Evolutionary conservation across 129 eudicot species (phyloP), one percentile per base, ranked within the genome.

Genomic region (Centaurea solstitialis): DNA sequence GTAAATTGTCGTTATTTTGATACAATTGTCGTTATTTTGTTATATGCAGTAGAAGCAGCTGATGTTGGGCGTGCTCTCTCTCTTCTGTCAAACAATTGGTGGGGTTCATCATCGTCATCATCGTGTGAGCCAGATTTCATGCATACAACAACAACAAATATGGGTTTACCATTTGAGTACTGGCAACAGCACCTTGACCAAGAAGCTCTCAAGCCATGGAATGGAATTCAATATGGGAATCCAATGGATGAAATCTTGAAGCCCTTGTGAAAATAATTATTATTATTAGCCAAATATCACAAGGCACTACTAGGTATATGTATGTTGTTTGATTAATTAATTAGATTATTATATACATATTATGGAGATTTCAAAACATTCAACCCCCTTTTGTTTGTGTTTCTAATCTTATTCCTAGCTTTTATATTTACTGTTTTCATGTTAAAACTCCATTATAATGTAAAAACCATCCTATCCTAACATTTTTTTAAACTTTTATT

Each of bases 61-160:
- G 97, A 90, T 67, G 82, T 85, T 86, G 86, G 81, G 21, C 88
- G 93, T 95, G 99, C 97, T 94, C 99, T 89, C 99, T 95, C 97
- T 95, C 99, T 95, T 92, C 99, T 92, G 97, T 92, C 99, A 95
- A 89, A 86, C 67, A 86, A 71, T 65, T 85, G 92, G 38, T 92
- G 91, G 96, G 97, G 86, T 85, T 70, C 86, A 57, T 70, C 86
- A 57, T 82, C 89, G 30, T 70, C 86, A 57, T 70, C 86, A 57
- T 82, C 89, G 30, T 79, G 79, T 12, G 85, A 86, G 68, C 81
- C 88, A 5, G 92, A 80, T 41, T 78, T 88, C 24, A 81, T 83
- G 74, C 84, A 87, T 72, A 77, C 83, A 68, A 85, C 62, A 50
- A 77, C 83, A 68, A 85, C 62, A 50, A 50, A 50, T 50, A 50